Evolutionary conservation across 2,329 filamentous ascomycete genomes (phyloP), one percentile per base, ranked within the genome.

Genomic region (Cladosporium sp.): DNA sequence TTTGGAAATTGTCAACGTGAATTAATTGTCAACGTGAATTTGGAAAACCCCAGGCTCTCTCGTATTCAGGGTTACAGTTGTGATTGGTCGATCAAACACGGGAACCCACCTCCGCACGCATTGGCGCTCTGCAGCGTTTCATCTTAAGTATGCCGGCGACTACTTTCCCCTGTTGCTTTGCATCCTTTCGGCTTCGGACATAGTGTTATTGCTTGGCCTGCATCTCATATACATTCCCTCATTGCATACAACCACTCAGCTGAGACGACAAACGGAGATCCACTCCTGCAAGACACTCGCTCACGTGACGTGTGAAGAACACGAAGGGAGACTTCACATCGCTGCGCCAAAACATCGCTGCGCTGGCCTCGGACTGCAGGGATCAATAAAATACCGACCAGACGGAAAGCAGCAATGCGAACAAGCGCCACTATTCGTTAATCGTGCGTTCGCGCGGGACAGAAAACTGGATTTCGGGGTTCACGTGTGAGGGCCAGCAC

Each of bases 91-190:
- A 55, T n/a, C 18, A 11, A 6, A 21, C 28, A 55, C 26, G 18
- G 18, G 28, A 34, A 32, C 18, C 52, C 28, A n/a, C 32, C 52
- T 55, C 52, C 58, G 28, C 28, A 62, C 34, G 47, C 59, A 63
- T 18, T 38, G 49, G 21, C 60, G 32, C 21, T 28, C 36, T 44
- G n/a, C 24, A 36, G 32, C 61, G 61, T 64, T 64, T 64, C 61
- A 64, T 57, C 34, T 64, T 44, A 18, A 64, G 26, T 36, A 44
- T 26, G 26, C 21, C 34, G 36, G 30, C 59, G 18, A 36, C 51
- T 41, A 47, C 51, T 64, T 57, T 30, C 61, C 61, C 61, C 36
- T 63, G 60, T 63, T 34, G 26, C 51, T 47, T 47, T 64, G 51
- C 61, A 64, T 64, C 61, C 61, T 64, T 57, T 54, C 49, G 21